A percentile compares a stretch with the other conserved stretches of the same genome.
These are phyloP conservation scores for Leptographium radiaticola DNA, from an alignment of 2,329 filamentous ascomycete genomes.

Conservation along the genomic window DNA sequence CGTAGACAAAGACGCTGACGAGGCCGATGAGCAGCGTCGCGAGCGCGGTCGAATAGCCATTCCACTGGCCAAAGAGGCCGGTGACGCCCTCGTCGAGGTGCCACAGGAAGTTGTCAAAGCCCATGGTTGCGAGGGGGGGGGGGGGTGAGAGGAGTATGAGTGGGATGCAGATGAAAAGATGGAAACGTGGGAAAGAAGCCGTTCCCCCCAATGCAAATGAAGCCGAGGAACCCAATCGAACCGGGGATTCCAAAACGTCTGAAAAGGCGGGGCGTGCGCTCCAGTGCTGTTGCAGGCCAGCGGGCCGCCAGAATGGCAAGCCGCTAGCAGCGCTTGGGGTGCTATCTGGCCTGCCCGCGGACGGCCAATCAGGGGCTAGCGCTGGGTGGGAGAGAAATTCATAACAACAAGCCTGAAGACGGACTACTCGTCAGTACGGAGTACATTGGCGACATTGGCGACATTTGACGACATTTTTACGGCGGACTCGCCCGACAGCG, in stretches of 20 bases:
- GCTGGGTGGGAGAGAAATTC: not conserved
- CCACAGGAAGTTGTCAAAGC: conserved; percentile 44
- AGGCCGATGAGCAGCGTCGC: conserved; percentile 52
- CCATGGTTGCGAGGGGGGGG: conserved; percentile 18
- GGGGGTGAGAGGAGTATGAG: no score
- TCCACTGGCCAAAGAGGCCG: conserved; percentile 65
- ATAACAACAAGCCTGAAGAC: not conserved
- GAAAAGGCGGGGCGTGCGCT: no score
- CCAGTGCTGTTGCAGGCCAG: no score
- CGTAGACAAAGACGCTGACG: conserved; percentile 57
- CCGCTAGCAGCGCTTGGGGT: not conserved
- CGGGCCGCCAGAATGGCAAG: not conserved
- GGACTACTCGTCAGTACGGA: not conserved
- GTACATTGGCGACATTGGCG: no score
- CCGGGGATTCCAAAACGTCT: no score
- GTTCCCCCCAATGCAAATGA: no score
- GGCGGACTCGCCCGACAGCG: no score
- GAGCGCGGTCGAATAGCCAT: conserved; percentile 63
- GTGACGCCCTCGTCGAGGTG: conserved; percentile 61
- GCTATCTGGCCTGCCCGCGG: not conserved
- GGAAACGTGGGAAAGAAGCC: not conserved
- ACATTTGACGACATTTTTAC: not conserved
- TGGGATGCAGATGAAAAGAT: not conserved
- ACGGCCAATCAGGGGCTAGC: not conserved
- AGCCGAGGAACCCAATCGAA: no score